These are phyloP conservation scores for Magnolia sinica DNA, from an alignment of 164 flowering plant genomes.

Conservation along the genomic window DNA sequence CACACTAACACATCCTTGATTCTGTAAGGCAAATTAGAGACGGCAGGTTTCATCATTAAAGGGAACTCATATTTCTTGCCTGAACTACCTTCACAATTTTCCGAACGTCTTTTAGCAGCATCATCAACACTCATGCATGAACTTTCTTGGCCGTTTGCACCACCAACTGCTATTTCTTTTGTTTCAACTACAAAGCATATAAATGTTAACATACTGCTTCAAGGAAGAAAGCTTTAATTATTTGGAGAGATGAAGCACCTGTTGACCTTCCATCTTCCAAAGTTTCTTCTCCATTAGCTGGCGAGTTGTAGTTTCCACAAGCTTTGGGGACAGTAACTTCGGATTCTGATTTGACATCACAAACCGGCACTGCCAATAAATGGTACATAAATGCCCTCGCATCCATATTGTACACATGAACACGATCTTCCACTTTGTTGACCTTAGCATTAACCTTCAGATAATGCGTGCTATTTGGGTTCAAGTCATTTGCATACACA, in stretches of 20 bases:
- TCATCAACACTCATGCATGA: constrained; percentile 21
- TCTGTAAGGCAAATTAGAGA: neutral
- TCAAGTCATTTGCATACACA: constrained; percentile 94
- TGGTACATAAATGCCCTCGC: constrained; percentile 71
- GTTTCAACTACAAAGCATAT: constrained; percentile 22
- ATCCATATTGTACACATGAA: constrained; percentile 73
- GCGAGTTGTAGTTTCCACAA: constrained; percentile 18
- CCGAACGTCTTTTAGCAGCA: constrained; percentile 48
- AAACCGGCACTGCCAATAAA: constrained; percentile 45
- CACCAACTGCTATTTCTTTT: constrained; percentile 20
- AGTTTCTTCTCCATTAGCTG: constrained; percentile 14
- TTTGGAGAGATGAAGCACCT: constrained; percentile 27
- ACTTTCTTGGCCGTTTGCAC: constrained; percentile 17
- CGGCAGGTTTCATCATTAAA: neutral
- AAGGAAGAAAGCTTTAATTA: neutral
- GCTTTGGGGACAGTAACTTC: constrained; percentile 21
- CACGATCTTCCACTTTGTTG: constrained; percentile 70
- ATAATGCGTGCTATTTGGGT: constrained; percentile 76
- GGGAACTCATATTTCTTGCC: neutral
- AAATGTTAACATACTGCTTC: constrained; percentile 4
- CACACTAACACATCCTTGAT: too few relatives aligned
- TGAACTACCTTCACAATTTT: constrained; percentile 39
- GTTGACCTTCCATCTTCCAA: constrained; percentile 21
- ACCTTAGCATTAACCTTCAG: constrained; percentile 80
- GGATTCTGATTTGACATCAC: constrained; percentile 28